These are phyloP conservation scores for Metrosideros polymorpha DNA, from an alignment of 441 rosid species.

Conservation along the genomic window DNA sequence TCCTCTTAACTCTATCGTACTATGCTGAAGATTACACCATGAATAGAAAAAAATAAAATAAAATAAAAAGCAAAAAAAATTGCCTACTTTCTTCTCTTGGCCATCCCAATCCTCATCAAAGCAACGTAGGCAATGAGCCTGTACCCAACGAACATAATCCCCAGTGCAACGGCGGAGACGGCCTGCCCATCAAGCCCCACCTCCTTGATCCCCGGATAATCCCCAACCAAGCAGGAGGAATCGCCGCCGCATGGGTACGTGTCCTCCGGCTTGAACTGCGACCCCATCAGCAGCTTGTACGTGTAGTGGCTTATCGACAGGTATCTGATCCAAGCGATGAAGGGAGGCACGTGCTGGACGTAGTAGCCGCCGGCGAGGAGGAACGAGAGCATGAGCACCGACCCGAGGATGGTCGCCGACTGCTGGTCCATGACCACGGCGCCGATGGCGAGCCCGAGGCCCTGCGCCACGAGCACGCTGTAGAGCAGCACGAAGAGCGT, in stretches of 20 bases:
- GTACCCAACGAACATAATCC: conserved; percentile 29
- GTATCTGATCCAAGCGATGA: conserved; percentile 39
- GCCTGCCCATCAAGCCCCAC: conserved; percentile 30
- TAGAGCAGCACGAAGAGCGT: conserved; percentile 31
- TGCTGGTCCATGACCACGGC: conserved; percentile 39
- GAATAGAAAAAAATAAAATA: not conserved
- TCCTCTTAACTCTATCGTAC: not conserved
- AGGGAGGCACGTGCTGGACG: conserved; percentile 36
- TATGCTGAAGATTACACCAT: not conserved
- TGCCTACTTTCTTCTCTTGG: not conserved
- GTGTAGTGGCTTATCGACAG: conserved; percentile 23
- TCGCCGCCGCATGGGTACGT: conserved; percentile 20
- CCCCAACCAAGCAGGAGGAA: conserved; percentile 26
- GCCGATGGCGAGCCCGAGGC: conserved; percentile 48
- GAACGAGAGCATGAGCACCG: conserved; percentile 25
- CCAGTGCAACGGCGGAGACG: conserved; percentile 18
- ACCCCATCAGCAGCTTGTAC: conserved; percentile 28
- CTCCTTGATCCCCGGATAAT: conserved; percentile 25
- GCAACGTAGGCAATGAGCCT: conserved; percentile 41
- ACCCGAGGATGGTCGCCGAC: conserved; percentile 29
- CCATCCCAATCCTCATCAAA: conserved; percentile 23
- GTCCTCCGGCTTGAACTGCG: conserved; percentile 29
- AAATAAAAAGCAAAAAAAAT: not conserved
- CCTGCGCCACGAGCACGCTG: conserved; percentile 31
- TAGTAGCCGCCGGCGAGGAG: conserved; percentile 36